These are phyloP conservation scores for Azolla pinnata DNA, from an alignment of 75 land plant genomes.

Conservation along the genomic window DNA sequence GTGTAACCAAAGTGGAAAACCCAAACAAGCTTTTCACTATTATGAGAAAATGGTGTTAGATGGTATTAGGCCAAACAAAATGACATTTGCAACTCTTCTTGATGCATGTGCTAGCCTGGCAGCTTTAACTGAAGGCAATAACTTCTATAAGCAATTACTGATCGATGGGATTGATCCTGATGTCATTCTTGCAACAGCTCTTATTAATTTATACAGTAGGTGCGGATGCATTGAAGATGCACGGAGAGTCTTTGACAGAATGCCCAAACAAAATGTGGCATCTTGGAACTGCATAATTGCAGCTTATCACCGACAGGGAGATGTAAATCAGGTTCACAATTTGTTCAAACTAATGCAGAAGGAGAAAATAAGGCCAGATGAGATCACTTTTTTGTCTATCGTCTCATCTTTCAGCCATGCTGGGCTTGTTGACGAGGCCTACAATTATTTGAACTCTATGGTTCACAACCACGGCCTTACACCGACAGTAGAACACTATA, in stretches of 20 bases:
- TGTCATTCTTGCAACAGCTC: slow-evolving; percentile 15
- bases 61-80: slow-evolving; percentile 20
- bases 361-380: slow-evolving; percentile 23
- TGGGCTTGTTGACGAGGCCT: slow-evolving; percentile 36
- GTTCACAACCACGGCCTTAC: slow-evolving; percentile 18
- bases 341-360: slow-evolving; percentile 23
- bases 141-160: slow-evolving; percentile 8
- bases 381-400: slow-evolving; percentile 19
- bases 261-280: slow-evolving; percentile 13
- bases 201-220: slow-evolving; percentile 34
- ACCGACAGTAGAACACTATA: slow-evolving; percentile 41
- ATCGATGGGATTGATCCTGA: slow-evolving; percentile 1
- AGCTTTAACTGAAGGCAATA: slow-evolving; percentile 14
- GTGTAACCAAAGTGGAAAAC: slow-evolving; percentile 11
- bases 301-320: slow-evolving; percentile 19
- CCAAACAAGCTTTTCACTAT: slow-evolving; percentile 22
- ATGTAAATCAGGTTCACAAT: slow-evolving; percentile 7
- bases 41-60: slow-evolving; percentile 22
- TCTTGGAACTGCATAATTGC: slow-evolving; percentile 30
- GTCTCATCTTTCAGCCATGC: slow-evolving; percentile 30
- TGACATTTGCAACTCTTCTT: slow-evolving; percentile 24
- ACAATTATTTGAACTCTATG: slow-evolving; percentile 29
- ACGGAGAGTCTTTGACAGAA: slow-evolving; percentile 14
- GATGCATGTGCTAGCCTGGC: slow-evolving; percentile 21
- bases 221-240: slow-evolving; percentile 30